Conservation (phyloP, 2,329 filamentous ascomycete species). For the Phyllosticta capitalensis region DNA sequence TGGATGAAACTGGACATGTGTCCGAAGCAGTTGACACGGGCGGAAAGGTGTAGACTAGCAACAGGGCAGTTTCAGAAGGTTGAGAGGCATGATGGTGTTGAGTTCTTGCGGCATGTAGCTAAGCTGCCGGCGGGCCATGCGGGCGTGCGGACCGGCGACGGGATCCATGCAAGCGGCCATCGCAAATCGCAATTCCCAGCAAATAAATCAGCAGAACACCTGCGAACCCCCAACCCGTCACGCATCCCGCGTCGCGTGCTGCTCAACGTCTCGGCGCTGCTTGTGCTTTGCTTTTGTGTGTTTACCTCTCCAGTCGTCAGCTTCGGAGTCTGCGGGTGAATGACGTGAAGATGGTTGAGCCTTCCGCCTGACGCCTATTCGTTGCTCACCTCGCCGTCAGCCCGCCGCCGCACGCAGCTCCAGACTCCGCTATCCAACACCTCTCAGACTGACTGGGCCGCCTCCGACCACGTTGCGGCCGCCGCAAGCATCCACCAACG, state of each 20-base stretch:
- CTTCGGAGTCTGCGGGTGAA: not conserved
- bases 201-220: not conserved
- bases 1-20: not conserved
- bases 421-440: not conserved
- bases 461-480: not conserved
- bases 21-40: not conserved
- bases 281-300: not conserved
- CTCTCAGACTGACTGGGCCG: not conserved
- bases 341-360: not conserved
- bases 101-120: not conserved
- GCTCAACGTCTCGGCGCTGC: not conserved
- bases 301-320: not conserved
- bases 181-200: not conserved
- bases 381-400: not conserved
- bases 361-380: not conserved
- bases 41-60: not conserved
- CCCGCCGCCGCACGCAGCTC: conserved; percentile 1
- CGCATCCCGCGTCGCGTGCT: not conserved
- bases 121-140: not conserved
- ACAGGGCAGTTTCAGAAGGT: not conserved
- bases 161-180: not conserved
- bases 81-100: not conserved
- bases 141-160: not conserved
- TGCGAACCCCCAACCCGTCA: not conserved
- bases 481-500: not conserved